A percentile compares a stretch with the other conserved stretches of the same genome.
Conservation (phyloP, 139 green algal genomes). For the Asterochloris erici region DNA sequence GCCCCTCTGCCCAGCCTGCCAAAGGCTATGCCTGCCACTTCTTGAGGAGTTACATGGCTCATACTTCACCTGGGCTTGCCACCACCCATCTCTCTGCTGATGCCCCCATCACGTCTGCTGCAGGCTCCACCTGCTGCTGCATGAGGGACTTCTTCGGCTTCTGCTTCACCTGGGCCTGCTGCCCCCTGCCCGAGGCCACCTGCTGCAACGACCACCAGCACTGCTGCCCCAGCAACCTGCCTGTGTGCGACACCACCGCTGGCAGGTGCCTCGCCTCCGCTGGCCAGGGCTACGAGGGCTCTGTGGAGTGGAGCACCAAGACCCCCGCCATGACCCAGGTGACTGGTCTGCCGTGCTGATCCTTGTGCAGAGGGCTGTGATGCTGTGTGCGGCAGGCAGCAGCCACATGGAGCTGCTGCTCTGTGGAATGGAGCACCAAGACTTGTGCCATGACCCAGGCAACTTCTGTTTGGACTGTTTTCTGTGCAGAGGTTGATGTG, state of each 20-base stretch:
- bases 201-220: constrained; percentile 93
- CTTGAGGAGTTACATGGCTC: not conserved
- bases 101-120: not conserved
- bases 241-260: constrained; percentile 79
- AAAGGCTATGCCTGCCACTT: not conserved
- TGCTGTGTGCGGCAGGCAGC: no score
- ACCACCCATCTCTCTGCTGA: not conserved
- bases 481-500: no score
- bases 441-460: no score
- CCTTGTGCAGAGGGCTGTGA: no score
- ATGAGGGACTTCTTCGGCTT: constrained; percentile 64
- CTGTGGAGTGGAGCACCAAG: constrained; percentile 40
- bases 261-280: constrained; percentile 54
- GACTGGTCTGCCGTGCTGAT: no score
- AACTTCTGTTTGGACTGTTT: no score
- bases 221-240: constrained; percentile 88
- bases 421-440: no score
- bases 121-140: constrained; percentile 89
- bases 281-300: constrained; percentile 23
- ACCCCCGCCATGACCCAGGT: constrained; percentile 18
- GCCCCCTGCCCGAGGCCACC: constrained; percentile 80
- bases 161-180: constrained; percentile 89
- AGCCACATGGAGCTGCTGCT: no score
- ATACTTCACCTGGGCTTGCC: not conserved
- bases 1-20: not conserved